A percentile compares a stretch with the other conserved stretches of the same genome.
Evolutionary conservation across 139 green algal genomes (phyloP).

Genomic region (Mesotaenium endlicherianum): DNA sequence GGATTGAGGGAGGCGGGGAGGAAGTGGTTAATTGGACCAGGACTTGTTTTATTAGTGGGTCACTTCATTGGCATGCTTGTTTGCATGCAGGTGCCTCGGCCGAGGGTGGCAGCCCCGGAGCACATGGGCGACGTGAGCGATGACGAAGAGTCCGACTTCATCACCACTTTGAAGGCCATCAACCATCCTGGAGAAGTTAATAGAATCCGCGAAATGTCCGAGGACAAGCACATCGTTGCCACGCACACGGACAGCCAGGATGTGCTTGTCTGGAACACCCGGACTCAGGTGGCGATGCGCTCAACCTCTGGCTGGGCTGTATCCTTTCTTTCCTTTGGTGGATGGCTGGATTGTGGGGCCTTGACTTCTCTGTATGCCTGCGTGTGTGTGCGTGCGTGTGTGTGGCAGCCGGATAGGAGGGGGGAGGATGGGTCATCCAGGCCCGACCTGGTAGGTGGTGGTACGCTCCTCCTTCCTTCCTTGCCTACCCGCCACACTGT

Average conservation of each 20-base stretch:
- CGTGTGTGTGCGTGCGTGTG: constrained; percentile 1
- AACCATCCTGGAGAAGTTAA: constrained; percentile 72
- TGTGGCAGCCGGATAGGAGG: no score
- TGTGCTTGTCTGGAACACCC: constrained; percentile 78
- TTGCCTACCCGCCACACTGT: no score
- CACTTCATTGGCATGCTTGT: no score
- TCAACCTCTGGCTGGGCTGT: background rate
- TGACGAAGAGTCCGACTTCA: constrained; percentile 56
- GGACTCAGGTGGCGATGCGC: constrained; percentile 63
- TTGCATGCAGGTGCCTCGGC: constrained; percentile 53
- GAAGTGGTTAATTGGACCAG: no score
- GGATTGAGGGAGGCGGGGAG: no score
- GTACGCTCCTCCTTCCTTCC: no score
- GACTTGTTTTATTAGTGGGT: no score
- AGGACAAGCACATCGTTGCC: constrained; percentile 71
- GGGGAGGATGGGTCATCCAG: no score
- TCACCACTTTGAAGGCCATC: constrained; percentile 57
- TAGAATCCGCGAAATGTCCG: constrained; percentile 82
- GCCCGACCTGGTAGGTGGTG: no score
- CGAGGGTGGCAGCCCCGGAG: constrained; percentile 69
- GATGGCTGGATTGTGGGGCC: background rate
- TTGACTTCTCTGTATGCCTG: background rate
- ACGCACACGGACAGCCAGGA: constrained; percentile 85
- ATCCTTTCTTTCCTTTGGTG: background rate
- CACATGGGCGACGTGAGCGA: constrained; percentile 66